Evolutionary conservation across 176 grass and related monocot species (phyloP).

Genomic region (Pharus latifolius): DNA sequence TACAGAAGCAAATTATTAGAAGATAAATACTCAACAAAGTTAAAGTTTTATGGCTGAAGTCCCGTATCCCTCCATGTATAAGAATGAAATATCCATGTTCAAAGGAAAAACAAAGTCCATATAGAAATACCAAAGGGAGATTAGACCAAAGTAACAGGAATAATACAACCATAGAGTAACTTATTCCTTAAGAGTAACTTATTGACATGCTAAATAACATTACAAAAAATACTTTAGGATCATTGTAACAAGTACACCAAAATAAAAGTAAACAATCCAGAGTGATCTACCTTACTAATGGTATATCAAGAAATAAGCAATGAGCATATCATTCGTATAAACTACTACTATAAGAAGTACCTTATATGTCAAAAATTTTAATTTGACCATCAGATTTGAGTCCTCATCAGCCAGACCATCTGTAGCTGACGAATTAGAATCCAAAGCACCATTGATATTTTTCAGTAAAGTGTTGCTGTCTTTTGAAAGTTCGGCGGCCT

Average conservation of each 20-base stretch:
- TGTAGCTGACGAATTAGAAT: constrained; percentile 33
- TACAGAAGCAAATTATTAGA: constrained; percentile 25
- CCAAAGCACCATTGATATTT: constrained; percentile 50
- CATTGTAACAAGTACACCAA: not conserved
- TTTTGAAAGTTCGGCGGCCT: constrained; percentile 52
- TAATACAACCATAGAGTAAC: not conserved
- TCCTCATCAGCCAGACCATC: constrained; percentile 78
- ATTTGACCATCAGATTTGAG: constrained; percentile 93
- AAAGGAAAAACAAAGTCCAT: not conserved
- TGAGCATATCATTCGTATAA: too few species aligned
- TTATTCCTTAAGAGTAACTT: not conserved
- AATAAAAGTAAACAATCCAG: not conserved
- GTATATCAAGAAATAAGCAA: not conserved
- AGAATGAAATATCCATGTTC: constrained; percentile 7
- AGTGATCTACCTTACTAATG: not conserved
- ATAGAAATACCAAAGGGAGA: not conserved
- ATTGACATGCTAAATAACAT: not conserved
- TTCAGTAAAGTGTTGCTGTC: constrained; percentile 55
- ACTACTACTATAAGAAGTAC: too few species aligned
- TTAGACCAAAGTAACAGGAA: not conserved
- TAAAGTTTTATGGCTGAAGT: not conserved
- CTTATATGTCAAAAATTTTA: constrained; percentile 98
- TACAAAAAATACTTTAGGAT: not conserved
- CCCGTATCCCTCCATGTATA: not conserved
- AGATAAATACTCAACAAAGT: constrained; percentile 5